Conservation (phyloP, 768 basidiomycete genomes). For the Hygrophoropsis aurantiaca region DNA sequence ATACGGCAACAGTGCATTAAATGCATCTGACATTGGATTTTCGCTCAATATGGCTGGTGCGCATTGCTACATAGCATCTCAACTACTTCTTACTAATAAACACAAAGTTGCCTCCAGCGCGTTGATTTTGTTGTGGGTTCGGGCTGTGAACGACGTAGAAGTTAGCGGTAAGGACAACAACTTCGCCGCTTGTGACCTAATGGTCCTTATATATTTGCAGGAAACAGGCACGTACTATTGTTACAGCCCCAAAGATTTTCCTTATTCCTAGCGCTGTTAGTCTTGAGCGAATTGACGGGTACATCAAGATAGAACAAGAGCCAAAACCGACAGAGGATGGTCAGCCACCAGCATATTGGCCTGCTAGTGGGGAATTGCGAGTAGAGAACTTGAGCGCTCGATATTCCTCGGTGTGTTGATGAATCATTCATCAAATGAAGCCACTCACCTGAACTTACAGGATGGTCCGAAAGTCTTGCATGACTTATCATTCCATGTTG, state of each 20-base stretch:
- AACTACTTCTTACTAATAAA: no score
- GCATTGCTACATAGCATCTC: neutral
- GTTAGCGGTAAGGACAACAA: slow-evolving; percentile 33
- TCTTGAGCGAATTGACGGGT: slow-evolving; percentile 52
- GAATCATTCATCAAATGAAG: neutral
- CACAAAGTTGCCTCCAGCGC: slow-evolving; percentile 50
- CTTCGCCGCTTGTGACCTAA: neutral
- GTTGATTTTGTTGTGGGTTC: slow-evolving; percentile 52
- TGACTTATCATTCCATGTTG: slow-evolving; percentile 48
- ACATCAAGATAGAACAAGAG: slow-evolving; percentile 59
- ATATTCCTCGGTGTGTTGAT: slow-evolving; percentile 35
- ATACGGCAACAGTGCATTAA: slow-evolving; percentile 41
- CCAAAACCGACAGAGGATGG: slow-evolving; percentile 37
- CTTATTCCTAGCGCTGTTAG: slow-evolving; percentile 16
- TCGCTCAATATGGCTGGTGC: slow-evolving; percentile 42
- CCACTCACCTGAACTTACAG: slow-evolving; percentile 15
- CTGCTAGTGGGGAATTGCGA: slow-evolving; percentile 50
- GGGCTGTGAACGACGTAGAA: slow-evolving; percentile 45
- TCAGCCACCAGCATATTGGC: slow-evolving; percentile 64
- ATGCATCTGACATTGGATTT: slow-evolving; percentile 40
- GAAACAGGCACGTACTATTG: slow-evolving; percentile 7
- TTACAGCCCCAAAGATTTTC: no score
- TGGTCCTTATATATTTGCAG: neutral
- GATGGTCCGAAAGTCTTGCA: slow-evolving; percentile 61
- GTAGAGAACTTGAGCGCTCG: slow-evolving; percentile 53